Evolutionary conservation across 306 rosid species (phyloP), one percentile per base, ranked within the genome.

Genomic region (Prunus mume): DNA sequence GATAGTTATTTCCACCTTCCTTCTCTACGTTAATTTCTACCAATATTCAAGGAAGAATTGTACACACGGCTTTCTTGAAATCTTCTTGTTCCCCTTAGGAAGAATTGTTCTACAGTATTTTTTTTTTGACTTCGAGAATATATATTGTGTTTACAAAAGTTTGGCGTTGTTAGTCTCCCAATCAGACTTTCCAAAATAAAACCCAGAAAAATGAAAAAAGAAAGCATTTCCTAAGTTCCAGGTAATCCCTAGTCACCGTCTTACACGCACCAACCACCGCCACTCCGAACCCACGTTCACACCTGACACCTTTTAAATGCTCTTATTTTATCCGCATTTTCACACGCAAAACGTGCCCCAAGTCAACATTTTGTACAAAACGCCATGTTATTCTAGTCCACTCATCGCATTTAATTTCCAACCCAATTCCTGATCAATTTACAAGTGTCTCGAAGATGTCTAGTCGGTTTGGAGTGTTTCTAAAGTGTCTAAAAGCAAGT

Each of bases 181-280:
- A 34, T 38, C 49, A 63, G 22, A 17, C 13, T 5, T 18, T 14
- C 3, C 27, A 2, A 12, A 14, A 6, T 18, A 28, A 28, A 25
- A 14, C 13, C 13, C 14, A 4, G 5, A 61, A 24, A 25, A 17
- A 30, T 0, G 30, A 28, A 7, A 14, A 5, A 6, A 15, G 30
- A 63, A 30, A 28, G 2, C 12, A 34, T 14, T 0, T 55, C 61
- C 61, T 19, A 9, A n/a, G 25, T 55, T 55, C 22, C 30, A 5
- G 12, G 85, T 81, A 47, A 49, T 66, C 78, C 78, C 14, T 22
- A 9, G 77, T 78, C 81, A 85, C 78, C 80, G 81, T 71, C 88
- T 25, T 13, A 60, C 51, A 73, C 77, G 78, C 65, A 75, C 78
- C 75, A 74, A 75, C 68, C 81, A 50, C 79, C 66, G 38, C 61